Base-by-base conservation (phyloP, 495 filamentous ascomycete species). In the Penicillium odoratum region DNA sequence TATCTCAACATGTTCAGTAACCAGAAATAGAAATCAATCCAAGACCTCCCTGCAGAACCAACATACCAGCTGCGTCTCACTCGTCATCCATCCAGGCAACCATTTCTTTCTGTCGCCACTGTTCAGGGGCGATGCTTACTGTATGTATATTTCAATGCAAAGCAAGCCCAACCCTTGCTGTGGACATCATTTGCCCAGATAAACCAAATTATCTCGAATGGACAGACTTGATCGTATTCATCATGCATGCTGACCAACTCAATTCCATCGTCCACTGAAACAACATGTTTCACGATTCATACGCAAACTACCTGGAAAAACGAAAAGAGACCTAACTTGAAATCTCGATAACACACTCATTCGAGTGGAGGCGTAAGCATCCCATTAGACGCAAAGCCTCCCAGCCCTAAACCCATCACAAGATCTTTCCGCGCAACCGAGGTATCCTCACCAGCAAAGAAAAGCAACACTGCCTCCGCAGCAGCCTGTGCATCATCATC, bases 401-500 rank as follows among this genome's bases (percentile, higher is more conserved):
- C 46, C 49, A 53, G 6, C 40, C 7, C 46, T 28, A 48, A 11
- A 9, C 16, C 18, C 40, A 43, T 5, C 11, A 43, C 5, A 15
- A 26, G 43, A 46, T 5, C 1, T 26, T 16, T 40, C 38, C 6
- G 38, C 15, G 11, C 3, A 18, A 5, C 46, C n/a, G 38, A 15
- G 15, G 15, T 40, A 50, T 68, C 63, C 13, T 56, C 51, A 9
- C 66, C 72, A 7, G 58, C 63, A 50, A 74, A 70, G 60, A 75
- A 76, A 44, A 67, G 29, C 52, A 76, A 26, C 15, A 76, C 70
- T 15, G 65, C 67, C 52, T 75, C 75, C 9, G 75, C 75, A 5
- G 75, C 75, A 45, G 67, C 59, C 57, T 66, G 65, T 4, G 75
- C 69, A 54, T 76, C 72, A 69, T 75, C 72, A 31, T 66, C 63